These are phyloP conservation scores for Periconia sp. DNA, from an alignment of 2,329 filamentous ascomycete species.

Conservation along the genomic window DNA sequence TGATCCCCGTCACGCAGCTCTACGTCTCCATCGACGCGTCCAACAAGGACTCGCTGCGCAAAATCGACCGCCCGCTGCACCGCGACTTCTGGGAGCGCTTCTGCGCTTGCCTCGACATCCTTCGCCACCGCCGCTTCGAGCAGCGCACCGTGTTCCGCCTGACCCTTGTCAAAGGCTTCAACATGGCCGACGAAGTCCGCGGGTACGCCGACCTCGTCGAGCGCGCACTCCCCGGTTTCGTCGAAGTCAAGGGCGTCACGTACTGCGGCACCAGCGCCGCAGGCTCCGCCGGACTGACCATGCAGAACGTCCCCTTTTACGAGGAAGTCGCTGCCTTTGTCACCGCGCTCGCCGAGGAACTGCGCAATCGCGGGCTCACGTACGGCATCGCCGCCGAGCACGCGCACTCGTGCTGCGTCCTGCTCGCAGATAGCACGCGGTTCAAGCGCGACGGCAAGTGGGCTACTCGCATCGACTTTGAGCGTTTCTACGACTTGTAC, in stretches of 20 bases:
- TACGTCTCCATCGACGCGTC: slow-evolving; percentile 96
- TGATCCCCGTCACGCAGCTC: slow-evolving; percentile 87
- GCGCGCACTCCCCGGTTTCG: slow-evolving; percentile 82
- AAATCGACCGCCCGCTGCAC: slow-evolving; percentile 89
- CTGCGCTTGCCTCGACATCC: slow-evolving; percentile 84
- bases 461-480: slow-evolving; percentile 91
- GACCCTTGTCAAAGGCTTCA: slow-evolving; percentile 97
- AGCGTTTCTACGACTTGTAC: slow-evolving; percentile 80
- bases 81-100: slow-evolving; percentile 98
- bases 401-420: slow-evolving; percentile 88
- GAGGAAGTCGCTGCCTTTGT: slow-evolving; percentile 86
- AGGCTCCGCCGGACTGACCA: slow-evolving; percentile 83
- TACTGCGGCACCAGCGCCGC: slow-evolving; percentile 92
- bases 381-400: slow-evolving; percentile 96
- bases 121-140: slow-evolving; percentile 77
- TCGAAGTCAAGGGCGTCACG: slow-evolving; percentile 95
- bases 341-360: slow-evolving; percentile 67
- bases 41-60: slow-evolving; percentile 81
- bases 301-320: slow-evolving; percentile 97
- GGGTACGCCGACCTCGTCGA: slow-evolving; percentile 91
- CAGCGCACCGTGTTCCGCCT: slow-evolving; percentile 94
- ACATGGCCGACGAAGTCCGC: slow-evolving; percentile 87
- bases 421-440: slow-evolving; percentile 74
- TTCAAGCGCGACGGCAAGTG: slow-evolving; percentile 78
- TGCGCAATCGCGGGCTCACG: slow-evolving; percentile 68